Conservation (phyloP, 176 grass and related monocot species). For the Oryza rufipogon region DNA sequence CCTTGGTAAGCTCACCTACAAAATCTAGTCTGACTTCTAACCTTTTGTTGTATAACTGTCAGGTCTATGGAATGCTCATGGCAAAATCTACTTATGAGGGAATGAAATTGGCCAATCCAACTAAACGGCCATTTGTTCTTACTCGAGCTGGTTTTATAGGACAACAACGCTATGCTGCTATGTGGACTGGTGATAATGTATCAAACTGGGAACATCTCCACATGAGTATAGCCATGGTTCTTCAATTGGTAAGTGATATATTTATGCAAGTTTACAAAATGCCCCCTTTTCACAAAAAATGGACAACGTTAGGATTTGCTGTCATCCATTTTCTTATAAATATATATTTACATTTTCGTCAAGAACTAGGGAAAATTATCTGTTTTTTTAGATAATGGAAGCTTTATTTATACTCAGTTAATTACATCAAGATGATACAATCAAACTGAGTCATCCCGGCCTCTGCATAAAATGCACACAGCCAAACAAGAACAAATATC, state of each 20-base stretch:
- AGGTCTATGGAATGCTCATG: conserved; percentile 98
- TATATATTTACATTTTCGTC: not conserved
- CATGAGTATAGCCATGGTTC: conserved; percentile 94
- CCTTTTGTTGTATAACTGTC: conserved; percentile 23
- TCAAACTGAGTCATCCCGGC: no score
- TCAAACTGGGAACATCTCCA: conserved; percentile 97
- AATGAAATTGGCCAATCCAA: conserved; percentile 66
- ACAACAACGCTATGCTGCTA: conserved; percentile 91
- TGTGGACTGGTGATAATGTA: conserved; percentile 92
- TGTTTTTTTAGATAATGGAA: no score
- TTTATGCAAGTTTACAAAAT: conserved; percentile 1
- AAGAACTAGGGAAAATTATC: no score
- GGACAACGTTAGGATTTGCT: not conserved
- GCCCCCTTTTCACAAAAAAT: not conserved
- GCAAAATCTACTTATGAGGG: conserved; percentile 88
- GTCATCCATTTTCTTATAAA: not conserved
- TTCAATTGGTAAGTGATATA: conserved; percentile 77
- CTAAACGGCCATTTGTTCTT: conserved; percentile 90
- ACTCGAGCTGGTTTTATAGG: conserved; percentile 98
- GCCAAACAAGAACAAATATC: no score
- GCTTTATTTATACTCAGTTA: no score
- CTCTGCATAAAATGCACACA: no score
- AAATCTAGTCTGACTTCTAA: not conserved
- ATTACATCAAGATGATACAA: no score
- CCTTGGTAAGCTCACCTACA: not conserved